Evolutionary conservation across 1,139 yeast species (phyloP).

Genomic region (Sugiyamaella paludigena): DNA sequence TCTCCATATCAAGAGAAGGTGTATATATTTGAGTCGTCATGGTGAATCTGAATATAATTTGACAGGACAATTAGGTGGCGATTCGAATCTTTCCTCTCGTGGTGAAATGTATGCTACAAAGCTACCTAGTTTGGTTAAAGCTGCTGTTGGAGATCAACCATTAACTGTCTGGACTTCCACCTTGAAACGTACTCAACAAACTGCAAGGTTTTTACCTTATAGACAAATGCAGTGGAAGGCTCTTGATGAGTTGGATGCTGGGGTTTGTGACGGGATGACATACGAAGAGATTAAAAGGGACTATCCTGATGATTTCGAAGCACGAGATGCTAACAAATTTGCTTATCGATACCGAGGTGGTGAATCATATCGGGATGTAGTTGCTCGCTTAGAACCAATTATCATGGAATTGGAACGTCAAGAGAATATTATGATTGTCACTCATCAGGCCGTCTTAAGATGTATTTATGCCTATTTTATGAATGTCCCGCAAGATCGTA

Average conservation of each 20-base stretch:
- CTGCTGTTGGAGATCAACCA: conserved; percentile 72
- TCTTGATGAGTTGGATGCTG: conserved; percentile 94
- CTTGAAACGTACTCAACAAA: conserved; percentile 85
- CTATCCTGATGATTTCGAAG: conserved; percentile 93
- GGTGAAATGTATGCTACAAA: conserved; percentile 84
- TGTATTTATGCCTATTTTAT: conserved; percentile 96
- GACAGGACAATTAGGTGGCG: conserved; percentile 96
- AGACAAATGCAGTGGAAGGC: conserved; percentile 94
- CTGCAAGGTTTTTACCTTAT: conserved; percentile 80
- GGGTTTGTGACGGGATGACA: conserved; percentile 94
- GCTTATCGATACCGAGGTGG: conserved; percentile 97
- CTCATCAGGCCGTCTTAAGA: conserved; percentile 96
- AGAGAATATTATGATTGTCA: conserved; percentile 90
- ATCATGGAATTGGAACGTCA: conserved; percentile 98
- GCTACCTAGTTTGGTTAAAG: conserved; percentile 72
- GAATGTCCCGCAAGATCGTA: conserved; percentile 96
- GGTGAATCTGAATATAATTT: conserved; percentile 92
- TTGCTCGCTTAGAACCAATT: conserved; percentile 89
- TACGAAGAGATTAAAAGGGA: conserved; percentile 79
- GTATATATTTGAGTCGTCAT: conserved; percentile 90
- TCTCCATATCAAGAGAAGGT: conserved; percentile 85
- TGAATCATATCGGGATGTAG: conserved; percentile 93
- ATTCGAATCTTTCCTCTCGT: conserved; percentile 79
- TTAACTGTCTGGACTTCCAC: conserved; percentile 97
- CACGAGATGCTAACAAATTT: conserved; percentile 92